These are phyloP conservation scores for Cadophora malorum DNA, from an alignment of 2,329 filamentous ascomycete genomes.

Conservation along the genomic window DNA sequence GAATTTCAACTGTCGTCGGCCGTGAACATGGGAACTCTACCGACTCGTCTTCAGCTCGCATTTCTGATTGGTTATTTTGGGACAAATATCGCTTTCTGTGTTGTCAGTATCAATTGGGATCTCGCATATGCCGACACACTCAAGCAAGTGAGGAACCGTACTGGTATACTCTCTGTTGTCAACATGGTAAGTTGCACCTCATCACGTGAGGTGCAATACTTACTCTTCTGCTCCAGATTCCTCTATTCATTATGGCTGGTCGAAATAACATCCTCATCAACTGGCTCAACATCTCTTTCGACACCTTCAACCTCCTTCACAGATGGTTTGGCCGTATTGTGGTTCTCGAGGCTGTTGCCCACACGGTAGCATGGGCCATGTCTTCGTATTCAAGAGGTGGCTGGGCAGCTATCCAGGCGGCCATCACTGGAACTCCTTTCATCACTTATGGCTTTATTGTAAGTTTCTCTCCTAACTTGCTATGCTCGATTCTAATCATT, in stretches of 20 bases:
- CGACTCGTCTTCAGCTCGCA: slow-evolving; percentile 77
- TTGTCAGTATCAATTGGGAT: slow-evolving; percentile 67
- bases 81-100: slow-evolving; percentile 79
- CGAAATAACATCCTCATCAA: slow-evolving; percentile 81
- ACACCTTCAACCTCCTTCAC: slow-evolving; percentile 83
- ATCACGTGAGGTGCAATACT: slow-evolving; percentile 27
- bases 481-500: slow-evolving; percentile 24
- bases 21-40: slow-evolving; percentile 77
- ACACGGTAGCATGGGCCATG: slow-evolving; percentile 66
- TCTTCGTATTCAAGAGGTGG: slow-evolving; percentile 50
- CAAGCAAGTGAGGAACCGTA: slow-evolving; percentile 67
- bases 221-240: slow-evolving; percentile 50
- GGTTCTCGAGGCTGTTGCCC: slow-evolving; percentile 70
- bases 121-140: slow-evolving; percentile 53
- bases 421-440: slow-evolving; percentile 50
- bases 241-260: slow-evolving; percentile 75
- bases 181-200: slow-evolving; percentile 67
- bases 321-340: slow-evolving; percentile 82
- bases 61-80: slow-evolving; percentile 72
- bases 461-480: slow-evolving; percentile 45
- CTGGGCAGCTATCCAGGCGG: slow-evolving; percentile 54
- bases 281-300: slow-evolving; percentile 76
- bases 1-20: slow-evolving; percentile 73
- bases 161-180: slow-evolving; percentile 71
- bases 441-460: slow-evolving; percentile 68